phyloP scores from a whole-genome alignment of 495 filamentous ascomycete species.

The Rusavskia elegans region DNA sequence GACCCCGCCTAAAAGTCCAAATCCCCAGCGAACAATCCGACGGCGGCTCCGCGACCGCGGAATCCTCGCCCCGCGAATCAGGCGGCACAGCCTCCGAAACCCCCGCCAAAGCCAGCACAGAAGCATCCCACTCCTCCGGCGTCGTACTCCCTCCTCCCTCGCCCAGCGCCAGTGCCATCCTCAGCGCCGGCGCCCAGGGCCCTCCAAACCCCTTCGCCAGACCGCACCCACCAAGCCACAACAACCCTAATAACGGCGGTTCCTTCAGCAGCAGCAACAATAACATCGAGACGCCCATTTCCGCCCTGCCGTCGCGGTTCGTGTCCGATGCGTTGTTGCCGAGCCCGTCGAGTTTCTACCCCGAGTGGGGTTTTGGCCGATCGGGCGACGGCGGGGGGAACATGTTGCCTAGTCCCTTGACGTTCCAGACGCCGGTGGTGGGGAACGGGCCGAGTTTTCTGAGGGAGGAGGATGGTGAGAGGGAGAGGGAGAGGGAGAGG shows the following conservation, averaged over 20 bases:
- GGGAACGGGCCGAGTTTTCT: slow-evolving; percentile 54
- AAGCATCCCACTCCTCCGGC: slow-evolving; percentile 38
- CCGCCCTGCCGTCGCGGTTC: slow-evolving; percentile 85
- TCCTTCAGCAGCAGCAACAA: slow-evolving; percentile 30
- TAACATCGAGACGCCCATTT: slow-evolving; percentile 90
- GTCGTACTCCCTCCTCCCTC: slow-evolving; percentile 88
- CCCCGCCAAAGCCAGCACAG: slow-evolving; percentile 33
- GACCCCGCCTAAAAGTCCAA: slow-evolving; percentile 78
- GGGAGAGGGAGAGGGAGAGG: slow-evolving; percentile 33
- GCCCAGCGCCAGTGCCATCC: slow-evolving; percentile 65
- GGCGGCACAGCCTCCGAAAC: slow-evolving; percentile 38
- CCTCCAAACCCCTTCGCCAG: slow-evolving; percentile 93
- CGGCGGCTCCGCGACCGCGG: slow-evolving; percentile 56
- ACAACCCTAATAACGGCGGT: slow-evolving; percentile 33
- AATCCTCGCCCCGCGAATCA: slow-evolving; percentile 60
- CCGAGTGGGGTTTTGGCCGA: slow-evolving; percentile 68
- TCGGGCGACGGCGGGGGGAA: slow-evolving; percentile 46
- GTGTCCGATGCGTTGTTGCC: slow-evolving; percentile 72
- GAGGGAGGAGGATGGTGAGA: slow-evolving; percentile 39
- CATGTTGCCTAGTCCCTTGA: slow-evolving; percentile 78
- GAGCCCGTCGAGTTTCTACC: slow-evolving; percentile 79
- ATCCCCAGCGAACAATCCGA: slow-evolving; percentile 87
- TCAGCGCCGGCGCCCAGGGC: slow-evolving; percentile 82
- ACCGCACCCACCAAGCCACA: slow-evolving; percentile 38
- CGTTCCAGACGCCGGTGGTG: slow-evolving; percentile 75